Percentiles rank a stretch among this genome's conserved stretches.
phyloP scores from a whole-genome alignment of 23 red algal genomes.

The Cyanidiococcus yangmingshanensis region DNA sequence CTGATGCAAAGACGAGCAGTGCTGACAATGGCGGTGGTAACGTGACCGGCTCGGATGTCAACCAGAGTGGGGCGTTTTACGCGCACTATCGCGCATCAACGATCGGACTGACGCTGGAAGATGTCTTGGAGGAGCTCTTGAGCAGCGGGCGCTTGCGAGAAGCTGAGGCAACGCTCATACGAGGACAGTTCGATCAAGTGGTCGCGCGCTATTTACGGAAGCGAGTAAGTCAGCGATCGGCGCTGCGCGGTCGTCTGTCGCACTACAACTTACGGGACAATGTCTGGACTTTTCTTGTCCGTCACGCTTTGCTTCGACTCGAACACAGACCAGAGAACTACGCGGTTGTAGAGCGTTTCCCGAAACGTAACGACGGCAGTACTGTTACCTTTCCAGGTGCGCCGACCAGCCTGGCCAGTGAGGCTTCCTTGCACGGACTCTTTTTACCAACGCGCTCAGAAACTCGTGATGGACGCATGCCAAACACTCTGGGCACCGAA shows the following conservation, averaged over 20 bases:
- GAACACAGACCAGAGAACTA: not conserved
- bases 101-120: constrained; percentile 2
- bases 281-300: constrained; percentile 14
- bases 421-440: not conserved
- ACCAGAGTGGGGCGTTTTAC: constrained; percentile 14
- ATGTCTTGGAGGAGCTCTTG: not conserved
- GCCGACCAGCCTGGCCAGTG: not conserved
- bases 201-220: not conserved
- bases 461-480: not conserved
- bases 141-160: constrained; percentile 4
- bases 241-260: not conserved
- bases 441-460: not conserved
- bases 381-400: not conserved
- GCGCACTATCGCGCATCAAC: constrained; percentile 8
- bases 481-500: not conserved
- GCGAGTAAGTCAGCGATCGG: not conserved
- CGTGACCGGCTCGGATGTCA: too few relatives aligned
- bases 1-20: too few relatives aligned
- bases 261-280: constrained; percentile 18
- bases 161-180: not conserved
- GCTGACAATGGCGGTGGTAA: too few relatives aligned
- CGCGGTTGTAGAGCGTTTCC: not conserved
- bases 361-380: not conserved
- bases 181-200: not conserved
- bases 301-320: constrained; percentile 8